Evolutionary conservation across 2,329 filamentous ascomycete genomes (phyloP).

Genomic region (Geosmithia flava): DNA sequence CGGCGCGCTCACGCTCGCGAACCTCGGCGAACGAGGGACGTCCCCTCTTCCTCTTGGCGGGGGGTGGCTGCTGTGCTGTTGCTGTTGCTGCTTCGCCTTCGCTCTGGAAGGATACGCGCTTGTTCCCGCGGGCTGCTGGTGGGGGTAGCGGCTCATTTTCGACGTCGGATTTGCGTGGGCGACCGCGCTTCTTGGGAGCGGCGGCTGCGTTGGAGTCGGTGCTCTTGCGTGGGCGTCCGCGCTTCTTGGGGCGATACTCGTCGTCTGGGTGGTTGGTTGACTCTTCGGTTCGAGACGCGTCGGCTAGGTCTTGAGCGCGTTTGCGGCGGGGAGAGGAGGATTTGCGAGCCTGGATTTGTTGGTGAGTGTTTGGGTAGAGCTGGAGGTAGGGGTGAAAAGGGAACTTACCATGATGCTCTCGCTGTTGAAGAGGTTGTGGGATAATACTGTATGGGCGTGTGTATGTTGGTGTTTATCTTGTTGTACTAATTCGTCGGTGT

Average conservation of each 20-base stretch:
- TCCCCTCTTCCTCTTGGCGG: conserved; percentile 2
- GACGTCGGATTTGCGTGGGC: conserved; percentile 5
- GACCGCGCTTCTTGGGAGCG: conserved; percentile 8
- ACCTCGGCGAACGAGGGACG: background rate
- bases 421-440: too few species aligned
- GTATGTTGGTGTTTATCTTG: too few species aligned
- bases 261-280: conserved; percentile 5
- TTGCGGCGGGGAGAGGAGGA: conserved; percentile 25
- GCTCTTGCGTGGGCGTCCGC: conserved; percentile 4
- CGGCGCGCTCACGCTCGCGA: background rate
- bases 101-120: background rate
- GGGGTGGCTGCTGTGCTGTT: background rate
- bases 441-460: too few species aligned
- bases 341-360: conserved; percentile 2
- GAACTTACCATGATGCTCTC: background rate
- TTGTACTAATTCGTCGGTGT: too few species aligned
- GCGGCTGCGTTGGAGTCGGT: conserved; percentile 1
- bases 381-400: background rate
- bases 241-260: conserved; percentile 10
- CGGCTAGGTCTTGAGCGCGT: conserved; percentile 29
- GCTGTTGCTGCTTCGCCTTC: background rate
- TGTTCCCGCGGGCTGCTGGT: background rate
- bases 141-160: background rate
- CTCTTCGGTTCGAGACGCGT: conserved; percentile 10
- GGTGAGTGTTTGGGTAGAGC: background rate